Conservation (phyloP, 2,329 filamentous ascomycete species). For the Pestalotiopsis fici region DNA sequence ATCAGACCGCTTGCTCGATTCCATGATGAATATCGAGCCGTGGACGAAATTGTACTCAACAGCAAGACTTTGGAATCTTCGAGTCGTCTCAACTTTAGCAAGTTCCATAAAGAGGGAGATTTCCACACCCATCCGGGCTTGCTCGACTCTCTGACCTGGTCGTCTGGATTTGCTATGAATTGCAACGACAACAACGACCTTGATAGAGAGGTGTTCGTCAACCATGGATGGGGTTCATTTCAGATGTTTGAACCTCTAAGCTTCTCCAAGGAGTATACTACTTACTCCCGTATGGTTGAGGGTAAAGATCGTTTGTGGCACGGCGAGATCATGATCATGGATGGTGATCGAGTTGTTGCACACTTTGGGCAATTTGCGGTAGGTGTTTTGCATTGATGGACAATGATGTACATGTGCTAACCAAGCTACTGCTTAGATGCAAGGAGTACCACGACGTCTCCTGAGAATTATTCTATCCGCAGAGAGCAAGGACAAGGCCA, state of each 20-base stretch:
- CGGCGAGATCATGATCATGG: slow-evolving; percentile 19
- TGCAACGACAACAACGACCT: slow-evolving; percentile 22
- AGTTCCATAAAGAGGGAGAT: slow-evolving; percentile 15
- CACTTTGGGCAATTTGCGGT: slow-evolving; percentile 16
- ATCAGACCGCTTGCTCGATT: slow-evolving; percentile 27
- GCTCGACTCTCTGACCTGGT: slow-evolving; percentile 20
- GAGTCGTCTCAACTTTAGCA: slow-evolving; percentile 14
- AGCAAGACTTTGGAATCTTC: slow-evolving; percentile 23
- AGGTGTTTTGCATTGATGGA: slow-evolving; percentile 14
- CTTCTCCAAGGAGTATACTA: slow-evolving; percentile 16
- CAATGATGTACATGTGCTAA: neutral
- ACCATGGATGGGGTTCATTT: slow-evolving; percentile 25
- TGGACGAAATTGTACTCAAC: slow-evolving; percentile 31
- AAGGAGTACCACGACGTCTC: neutral
- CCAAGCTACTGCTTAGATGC: neutral
- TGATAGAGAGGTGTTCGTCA: slow-evolving; percentile 22
- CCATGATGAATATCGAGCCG: slow-evolving; percentile 24
- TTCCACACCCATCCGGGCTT: slow-evolving; percentile 23
- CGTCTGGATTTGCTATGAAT: slow-evolving; percentile 24
- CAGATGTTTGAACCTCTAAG: slow-evolving; percentile 19
- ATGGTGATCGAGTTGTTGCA: slow-evolving; percentile 19
- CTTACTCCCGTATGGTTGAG: slow-evolving; percentile 20
- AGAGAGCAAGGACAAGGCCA: neutral
- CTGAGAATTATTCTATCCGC: neutral
- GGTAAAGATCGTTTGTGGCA: slow-evolving; percentile 17